Conservation (phyloP, 1,284 basidiomycete species). For the Trichosporon ovoides region DNA sequence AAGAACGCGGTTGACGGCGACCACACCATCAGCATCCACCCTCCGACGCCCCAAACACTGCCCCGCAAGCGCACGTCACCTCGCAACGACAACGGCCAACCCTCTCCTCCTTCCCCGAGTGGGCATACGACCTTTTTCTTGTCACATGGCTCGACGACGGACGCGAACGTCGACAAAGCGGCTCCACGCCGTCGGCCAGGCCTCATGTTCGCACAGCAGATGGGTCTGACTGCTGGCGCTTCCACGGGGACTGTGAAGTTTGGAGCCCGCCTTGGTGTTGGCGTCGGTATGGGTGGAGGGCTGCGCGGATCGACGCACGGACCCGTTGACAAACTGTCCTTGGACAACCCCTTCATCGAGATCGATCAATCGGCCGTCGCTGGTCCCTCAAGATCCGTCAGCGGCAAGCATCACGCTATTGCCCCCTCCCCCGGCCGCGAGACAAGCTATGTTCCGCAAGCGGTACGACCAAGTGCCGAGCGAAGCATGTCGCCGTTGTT, state of each 20-base stretch:
- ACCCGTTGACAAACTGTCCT: conserved; percentile 28
- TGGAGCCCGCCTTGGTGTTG: conserved; percentile 29
- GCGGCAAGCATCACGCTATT: neutral
- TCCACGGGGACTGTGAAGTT: conserved; percentile 9
- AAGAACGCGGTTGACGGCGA: neutral
- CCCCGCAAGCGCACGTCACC: conserved; percentile 42
- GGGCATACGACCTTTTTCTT: conserved; percentile 41
- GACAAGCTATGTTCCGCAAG: conserved; percentile 19
- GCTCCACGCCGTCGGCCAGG: conserved; percentile 33
- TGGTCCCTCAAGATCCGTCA: neutral
- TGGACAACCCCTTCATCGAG: conserved; percentile 36
- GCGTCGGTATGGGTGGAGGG: conserved; percentile 42
- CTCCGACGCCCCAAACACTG: conserved; percentile 56
- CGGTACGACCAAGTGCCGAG: conserved; percentile 12
- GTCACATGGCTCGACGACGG: conserved; percentile 15
- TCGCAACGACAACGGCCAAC: neutral
- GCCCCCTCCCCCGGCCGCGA: conserved; percentile 12
- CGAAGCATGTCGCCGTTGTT: conserved; percentile 14
- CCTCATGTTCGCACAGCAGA: conserved; percentile 43
- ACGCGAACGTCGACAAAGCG: conserved; percentile 12
- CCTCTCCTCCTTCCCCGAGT: conserved; percentile 27
- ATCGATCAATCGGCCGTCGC: neutral
- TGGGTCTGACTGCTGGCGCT: conserved; percentile 27
- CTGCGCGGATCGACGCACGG: conserved; percentile 19
- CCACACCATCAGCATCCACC: conserved; percentile 18